Evolutionary conservation across 495 filamentous ascomycete genomes (phyloP), one percentile per base, ranked within the genome.

Genomic region (Opeltia flavorubescens): DNA sequence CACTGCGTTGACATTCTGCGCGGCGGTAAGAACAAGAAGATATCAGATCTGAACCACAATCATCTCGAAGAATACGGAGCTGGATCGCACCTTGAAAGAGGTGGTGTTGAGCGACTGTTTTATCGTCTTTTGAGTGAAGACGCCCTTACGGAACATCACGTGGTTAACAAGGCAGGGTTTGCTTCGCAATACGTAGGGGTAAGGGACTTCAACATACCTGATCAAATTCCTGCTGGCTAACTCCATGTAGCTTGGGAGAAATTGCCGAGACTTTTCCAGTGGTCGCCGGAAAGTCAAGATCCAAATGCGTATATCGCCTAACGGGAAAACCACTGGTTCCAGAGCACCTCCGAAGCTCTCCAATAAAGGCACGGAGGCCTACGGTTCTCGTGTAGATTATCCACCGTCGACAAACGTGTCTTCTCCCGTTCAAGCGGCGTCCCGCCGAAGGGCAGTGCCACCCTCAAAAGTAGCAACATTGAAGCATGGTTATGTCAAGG

Each of bases 331-430:
- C 27, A 59, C 67, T 28, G 48, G 40, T 3, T 36, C 38, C 15
- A 52, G 53, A 29, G 53, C 50, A 47, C 36, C 30, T 46, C 49
- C 21, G 31, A 61, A 62, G 52, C n/a, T n/a, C n/a, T n/a, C n/a
- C n/a, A 44, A 51, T 46, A 52, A 47, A 47, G 62, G 56, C 26
- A 66, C 55, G 26, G 61, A 57, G 33, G 55, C 52, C 26, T 43
- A 57, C 15, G 57, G 45, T 33, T 54, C 58, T 17, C 48, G 62
- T 24, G 54, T 63, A 23, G 60, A 67, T 15, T 59, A 69, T 55
- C 80, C 81, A 18, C 61, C 70, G 43, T 93, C 89, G 4, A 94
- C 89, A 0, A 83, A 86, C 46, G 73, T 95, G 8, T 88, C 91
- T 2, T 94, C 91, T 9, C 89, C 91, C 5, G 60, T 86, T 3